Evolutionary conservation across 164 flowering plant species (phyloP).

Genomic region (Magnolia kwangsiensis): DNA sequence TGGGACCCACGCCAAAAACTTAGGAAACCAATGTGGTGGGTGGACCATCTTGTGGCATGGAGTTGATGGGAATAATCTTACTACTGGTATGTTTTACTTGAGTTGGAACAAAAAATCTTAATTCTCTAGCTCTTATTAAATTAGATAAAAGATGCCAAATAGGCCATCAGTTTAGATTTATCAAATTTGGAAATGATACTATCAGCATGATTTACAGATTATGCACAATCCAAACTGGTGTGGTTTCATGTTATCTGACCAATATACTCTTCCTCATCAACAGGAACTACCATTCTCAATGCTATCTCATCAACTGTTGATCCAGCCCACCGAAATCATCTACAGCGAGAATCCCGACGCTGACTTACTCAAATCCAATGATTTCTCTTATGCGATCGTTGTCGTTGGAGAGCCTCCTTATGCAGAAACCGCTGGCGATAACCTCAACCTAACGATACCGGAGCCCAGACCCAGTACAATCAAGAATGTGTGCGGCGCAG

Average conservation of each 20-base stretch:
- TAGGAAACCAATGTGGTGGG: conserved; percentile 40
- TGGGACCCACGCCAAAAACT: conserved; percentile 32
- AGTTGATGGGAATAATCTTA: conserved; percentile 22
- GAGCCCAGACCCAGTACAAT: conserved; percentile 32
- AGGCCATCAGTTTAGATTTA: too few relatives aligned
- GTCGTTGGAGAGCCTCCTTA: conserved; percentile 41
- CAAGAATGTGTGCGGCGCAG: conserved; percentile 22
- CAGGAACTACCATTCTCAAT: conserved; percentile 45
- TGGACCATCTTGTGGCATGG: conserved; percentile 39
- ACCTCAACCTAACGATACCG: conserved; percentile 25
- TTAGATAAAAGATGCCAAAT: too few relatives aligned
- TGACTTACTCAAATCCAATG: conserved; percentile 18
- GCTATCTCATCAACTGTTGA: conserved; percentile 29
- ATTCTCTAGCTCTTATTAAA: too few relatives aligned
- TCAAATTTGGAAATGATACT: too few relatives aligned
- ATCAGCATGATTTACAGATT: too few relatives aligned
- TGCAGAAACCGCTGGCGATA: conserved; percentile 33
- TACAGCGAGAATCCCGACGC: conserved; percentile 24
- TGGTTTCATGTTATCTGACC: background rate
- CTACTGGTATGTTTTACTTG: conserved; percentile 15
- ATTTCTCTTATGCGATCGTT: conserved; percentile 37
- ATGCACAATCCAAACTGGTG: too few relatives aligned
- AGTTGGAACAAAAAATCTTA: too few relatives aligned
- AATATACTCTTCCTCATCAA: background rate
- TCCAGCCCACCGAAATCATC: conserved; percentile 23